These are phyloP conservation scores for Metarhizium anisopliae DNA, from an alignment of 2,329 filamentous ascomycete species.

Conservation along the genomic window DNA sequence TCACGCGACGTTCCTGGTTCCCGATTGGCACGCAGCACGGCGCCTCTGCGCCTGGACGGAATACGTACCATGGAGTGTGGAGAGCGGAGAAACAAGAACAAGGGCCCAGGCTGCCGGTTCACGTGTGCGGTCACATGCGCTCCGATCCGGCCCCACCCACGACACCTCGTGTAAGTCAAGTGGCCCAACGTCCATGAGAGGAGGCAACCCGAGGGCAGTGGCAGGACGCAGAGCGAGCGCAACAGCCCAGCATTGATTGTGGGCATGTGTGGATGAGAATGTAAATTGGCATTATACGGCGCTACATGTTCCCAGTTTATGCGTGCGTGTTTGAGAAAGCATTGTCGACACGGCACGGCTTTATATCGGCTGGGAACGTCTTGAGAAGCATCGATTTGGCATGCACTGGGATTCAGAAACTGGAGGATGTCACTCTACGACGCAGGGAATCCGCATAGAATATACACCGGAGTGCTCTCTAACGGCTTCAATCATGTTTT, in stretches of 20 bases:
- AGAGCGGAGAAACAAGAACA: not conserved
- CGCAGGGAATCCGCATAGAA: not conserved
- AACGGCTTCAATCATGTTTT: not conserved
- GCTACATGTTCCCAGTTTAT: not conserved
- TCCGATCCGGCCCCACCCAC: not conserved
- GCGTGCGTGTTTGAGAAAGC: not conserved
- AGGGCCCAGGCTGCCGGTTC: not conserved
- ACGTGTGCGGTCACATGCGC: conserved; percentile 4
- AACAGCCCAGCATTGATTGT: not conserved
- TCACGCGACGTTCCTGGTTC: not conserved
- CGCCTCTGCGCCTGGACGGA: too few species aligned
- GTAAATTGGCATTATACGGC: not conserved
- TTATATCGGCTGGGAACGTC: conserved; percentile 3
- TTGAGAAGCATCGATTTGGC: not conserved
- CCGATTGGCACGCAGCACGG: not conserved
- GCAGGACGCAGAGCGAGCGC: conserved; percentile 2
- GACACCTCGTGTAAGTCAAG: conserved; percentile 8
- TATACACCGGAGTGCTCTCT: not conserved
- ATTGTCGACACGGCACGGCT: not conserved
- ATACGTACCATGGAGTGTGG: not conserved
- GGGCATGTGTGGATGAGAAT: not conserved
- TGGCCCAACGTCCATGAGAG: conserved; percentile 2
- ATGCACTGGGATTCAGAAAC: not conserved
- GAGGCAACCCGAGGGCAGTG: not conserved
- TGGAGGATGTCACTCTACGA: not conserved